phyloP scores from a whole-genome alignment of 2,329 filamentous ascomycete species.

The Fusarium praegraminearum region DNA sequence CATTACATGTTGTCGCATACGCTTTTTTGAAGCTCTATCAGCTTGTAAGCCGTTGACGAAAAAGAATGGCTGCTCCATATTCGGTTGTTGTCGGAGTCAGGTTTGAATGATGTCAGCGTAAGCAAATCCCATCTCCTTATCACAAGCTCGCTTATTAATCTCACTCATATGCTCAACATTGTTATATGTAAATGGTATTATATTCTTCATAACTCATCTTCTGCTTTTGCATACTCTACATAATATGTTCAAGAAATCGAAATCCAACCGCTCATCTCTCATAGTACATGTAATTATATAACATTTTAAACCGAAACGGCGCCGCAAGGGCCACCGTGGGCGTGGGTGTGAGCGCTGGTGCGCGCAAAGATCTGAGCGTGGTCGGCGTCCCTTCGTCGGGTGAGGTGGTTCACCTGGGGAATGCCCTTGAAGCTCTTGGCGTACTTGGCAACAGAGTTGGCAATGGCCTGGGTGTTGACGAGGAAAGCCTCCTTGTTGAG shows the following conservation, averaged over 20 bases:
- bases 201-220: constrained; percentile 26
- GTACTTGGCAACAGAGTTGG: constrained; percentile 57
- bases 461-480: constrained; percentile 59
- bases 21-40: constrained; percentile 1
- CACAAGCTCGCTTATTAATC: background rate
- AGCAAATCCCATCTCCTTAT: background rate
- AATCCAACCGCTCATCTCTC: constrained; percentile 11
- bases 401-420: constrained; percentile 45
- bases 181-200: background rate
- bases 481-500: constrained; percentile 59
- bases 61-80: constrained; percentile 16
- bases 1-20: constrained; percentile 26
- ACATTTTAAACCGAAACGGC: constrained; percentile 11
- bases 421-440: constrained; percentile 55
- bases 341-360: constrained; percentile 41
- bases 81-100: background rate
- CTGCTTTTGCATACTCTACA: constrained; percentile 32
- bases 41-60: constrained; percentile 18
- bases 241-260: background rate
- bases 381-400: constrained; percentile 50
- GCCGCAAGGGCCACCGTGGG: constrained; percentile 50
- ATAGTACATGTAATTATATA: constrained; percentile 24
- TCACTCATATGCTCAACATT: no score
- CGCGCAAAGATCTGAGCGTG: constrained; percentile 48
- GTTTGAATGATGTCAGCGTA: background rate